Conservation (phyloP, 2,329 filamentous ascomycete genomes). For the Diaporthe ampelina region DNA sequence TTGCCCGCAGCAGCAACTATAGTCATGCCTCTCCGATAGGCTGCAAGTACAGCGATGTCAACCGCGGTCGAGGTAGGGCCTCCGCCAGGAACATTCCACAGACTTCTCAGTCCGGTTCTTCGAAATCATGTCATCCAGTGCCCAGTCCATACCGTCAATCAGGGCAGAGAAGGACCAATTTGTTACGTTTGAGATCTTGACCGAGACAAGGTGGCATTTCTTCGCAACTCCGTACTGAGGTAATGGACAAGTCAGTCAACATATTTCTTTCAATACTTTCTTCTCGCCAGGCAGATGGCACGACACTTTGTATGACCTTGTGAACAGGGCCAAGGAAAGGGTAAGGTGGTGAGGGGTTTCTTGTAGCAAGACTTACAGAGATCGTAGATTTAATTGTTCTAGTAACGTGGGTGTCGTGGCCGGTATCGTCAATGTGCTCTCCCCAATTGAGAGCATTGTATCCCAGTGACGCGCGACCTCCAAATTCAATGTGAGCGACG, state of each 20-base stretch:
- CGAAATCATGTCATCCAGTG: neutral
- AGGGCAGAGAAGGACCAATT: neutral
- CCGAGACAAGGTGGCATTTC: slow-evolving; percentile 5
- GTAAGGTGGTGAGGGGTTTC: neutral
- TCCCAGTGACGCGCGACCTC: too few relatives aligned
- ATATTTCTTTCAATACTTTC: neutral
- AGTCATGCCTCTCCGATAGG: slow-evolving; percentile 10
- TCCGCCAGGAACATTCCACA: slow-evolving; percentile 4
- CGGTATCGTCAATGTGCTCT: too few relatives aligned
- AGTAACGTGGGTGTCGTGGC: too few relatives aligned
- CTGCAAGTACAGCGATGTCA: neutral
- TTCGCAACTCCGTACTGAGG: slow-evolving; percentile 6
- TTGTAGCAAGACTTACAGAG: neutral
- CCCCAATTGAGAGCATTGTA: too few relatives aligned
- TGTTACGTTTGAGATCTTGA: slow-evolving; percentile 7
- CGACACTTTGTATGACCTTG: too few relatives aligned
- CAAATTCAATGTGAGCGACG: too few relatives aligned
- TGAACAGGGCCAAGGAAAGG: too few relatives aligned
- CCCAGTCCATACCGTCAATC: slow-evolving; percentile 9
- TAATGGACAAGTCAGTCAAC: neutral
- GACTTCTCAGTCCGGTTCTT: slow-evolving; percentile 10
- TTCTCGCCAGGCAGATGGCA: neutral
- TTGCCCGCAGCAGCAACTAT: neutral
- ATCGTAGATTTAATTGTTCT: too few relatives aligned
- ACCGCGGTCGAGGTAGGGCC: slow-evolving; percentile 1